These are phyloP conservation scores for Quercus engelmannii DNA, from an alignment of 306 rosid genomes.

Conservation along the genomic window DNA sequence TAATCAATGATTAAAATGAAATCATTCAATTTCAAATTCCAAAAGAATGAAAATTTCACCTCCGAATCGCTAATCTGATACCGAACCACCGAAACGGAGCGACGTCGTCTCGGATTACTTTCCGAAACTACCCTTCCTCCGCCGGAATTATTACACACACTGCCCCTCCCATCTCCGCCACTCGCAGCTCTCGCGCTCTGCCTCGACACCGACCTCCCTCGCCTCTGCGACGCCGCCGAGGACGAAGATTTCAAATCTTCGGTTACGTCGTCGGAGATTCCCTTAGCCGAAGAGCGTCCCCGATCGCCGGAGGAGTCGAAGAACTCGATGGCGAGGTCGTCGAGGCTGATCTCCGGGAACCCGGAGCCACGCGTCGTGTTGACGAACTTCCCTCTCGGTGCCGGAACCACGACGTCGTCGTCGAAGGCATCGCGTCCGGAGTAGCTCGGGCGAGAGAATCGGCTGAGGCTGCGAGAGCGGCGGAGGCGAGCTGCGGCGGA, in stretches of 20 bases:
- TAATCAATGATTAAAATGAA: neutral
- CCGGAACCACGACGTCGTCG: slow-evolving; percentile 8
- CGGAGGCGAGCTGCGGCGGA: slow-evolving; percentile 69
- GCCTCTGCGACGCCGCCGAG: slow-evolving; percentile 35
- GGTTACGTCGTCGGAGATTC: slow-evolving; percentile 40
- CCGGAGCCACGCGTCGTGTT: slow-evolving; percentile 87
- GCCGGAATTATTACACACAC: slow-evolving; percentile 18
- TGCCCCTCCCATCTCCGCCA: slow-evolving; percentile 42
- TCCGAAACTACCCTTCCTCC: slow-evolving; percentile 53
- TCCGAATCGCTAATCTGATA: slow-evolving; percentile 91
- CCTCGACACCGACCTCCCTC: slow-evolving; percentile 96
- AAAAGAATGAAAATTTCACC: slow-evolving; percentile 41
- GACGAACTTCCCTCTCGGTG: slow-evolving; percentile 64
- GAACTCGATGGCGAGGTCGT: slow-evolving; percentile 81
- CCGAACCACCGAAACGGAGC: slow-evolving; percentile 83
- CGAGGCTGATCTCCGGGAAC: slow-evolving; percentile 93
- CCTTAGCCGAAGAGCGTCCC: slow-evolving; percentile 38
- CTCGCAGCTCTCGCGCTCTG: slow-evolving; percentile 35
- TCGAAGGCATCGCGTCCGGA: slow-evolving; percentile 25
- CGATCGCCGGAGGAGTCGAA: slow-evolving; percentile 76
- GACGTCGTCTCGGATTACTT: slow-evolving; percentile 58
- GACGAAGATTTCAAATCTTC: slow-evolving; percentile 7
- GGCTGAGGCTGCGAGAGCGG: slow-evolving; percentile 92
- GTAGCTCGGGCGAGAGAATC: slow-evolving; percentile 44
- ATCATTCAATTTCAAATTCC: neutral